A percentile compares a stretch with the other conserved stretches of the same genome.
Conservation (phyloP, 2,329 filamentous ascomycete species). For the Colletotrichum sp. region DNA sequence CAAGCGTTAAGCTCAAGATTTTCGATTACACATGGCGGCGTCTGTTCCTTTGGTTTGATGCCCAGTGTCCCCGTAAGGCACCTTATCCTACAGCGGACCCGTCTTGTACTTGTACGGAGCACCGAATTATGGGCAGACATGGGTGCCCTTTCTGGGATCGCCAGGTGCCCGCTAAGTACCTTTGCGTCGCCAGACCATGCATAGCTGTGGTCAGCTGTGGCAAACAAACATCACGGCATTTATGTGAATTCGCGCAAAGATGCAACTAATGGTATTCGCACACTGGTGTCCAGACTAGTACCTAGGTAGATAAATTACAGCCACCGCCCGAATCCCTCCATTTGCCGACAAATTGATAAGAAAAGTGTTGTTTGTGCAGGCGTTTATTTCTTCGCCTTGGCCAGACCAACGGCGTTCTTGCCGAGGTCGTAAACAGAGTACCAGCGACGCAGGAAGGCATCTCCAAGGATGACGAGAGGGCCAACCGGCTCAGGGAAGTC, state of each 20-base stretch:
- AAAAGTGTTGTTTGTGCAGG: neutral
- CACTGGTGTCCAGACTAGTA: slow-evolving; percentile 19
- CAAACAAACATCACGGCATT: neutral
- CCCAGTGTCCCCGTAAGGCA: neutral
- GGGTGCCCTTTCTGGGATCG: neutral
- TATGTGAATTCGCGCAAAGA: neutral
- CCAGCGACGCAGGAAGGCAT: slow-evolving; percentile 83
- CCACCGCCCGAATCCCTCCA: neutral
- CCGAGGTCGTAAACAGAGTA: slow-evolving; percentile 98
- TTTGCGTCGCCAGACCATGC: neutral
- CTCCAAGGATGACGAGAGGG: slow-evolving; percentile 92
- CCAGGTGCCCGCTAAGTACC: neutral
- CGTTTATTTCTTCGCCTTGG: slow-evolving; percentile 70
- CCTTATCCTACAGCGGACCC: neutral
- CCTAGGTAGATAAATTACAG: slow-evolving; percentile 16
- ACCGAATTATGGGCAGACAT: neutral
- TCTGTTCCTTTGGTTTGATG: neutral
- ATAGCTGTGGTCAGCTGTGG: neutral
- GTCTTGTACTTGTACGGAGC: neutral
- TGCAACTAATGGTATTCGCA: slow-evolving; percentile 19
- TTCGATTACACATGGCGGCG: neutral
- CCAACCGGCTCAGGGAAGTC: slow-evolving; percentile 87
- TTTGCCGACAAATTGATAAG: neutral
- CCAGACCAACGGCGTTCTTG: slow-evolving; percentile 86
- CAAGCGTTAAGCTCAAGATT: neutral